phyloP scores from a whole-genome alignment of 2,329 filamentous ascomycete genomes.

The Colletotrichum sp. region DNA sequence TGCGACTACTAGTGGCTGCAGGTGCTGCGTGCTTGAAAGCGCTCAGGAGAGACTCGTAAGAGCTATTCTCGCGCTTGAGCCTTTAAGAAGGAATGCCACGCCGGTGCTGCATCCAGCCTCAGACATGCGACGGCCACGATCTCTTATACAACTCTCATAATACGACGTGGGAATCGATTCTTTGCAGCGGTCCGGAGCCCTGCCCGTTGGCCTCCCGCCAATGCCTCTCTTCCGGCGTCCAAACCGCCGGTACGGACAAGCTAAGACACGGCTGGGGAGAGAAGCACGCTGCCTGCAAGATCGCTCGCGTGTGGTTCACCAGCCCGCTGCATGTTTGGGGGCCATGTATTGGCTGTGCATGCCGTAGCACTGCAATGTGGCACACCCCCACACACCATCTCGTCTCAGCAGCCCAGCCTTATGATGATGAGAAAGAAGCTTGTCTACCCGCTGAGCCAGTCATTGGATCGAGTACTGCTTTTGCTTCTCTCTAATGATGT shows the following conservation, averaged over 20 bases:
- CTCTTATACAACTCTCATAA: not conserved
- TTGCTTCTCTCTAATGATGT: not conserved
- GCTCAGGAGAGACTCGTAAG: not conserved
- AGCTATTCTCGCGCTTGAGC: not conserved
- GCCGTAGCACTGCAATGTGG: not conserved
- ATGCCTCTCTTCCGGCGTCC: not conserved
- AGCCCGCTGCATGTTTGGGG: conserved; percentile 1
- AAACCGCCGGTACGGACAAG: not conserved
- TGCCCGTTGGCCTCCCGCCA: not conserved
- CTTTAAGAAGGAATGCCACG: not conserved
- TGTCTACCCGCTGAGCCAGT: not conserved
- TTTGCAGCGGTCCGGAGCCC: not conserved
- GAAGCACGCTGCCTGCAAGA: not conserved
- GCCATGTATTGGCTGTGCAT: not conserved
- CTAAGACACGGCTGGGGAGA: not conserved
- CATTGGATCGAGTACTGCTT: not conserved
- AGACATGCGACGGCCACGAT: not conserved
- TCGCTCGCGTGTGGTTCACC: not conserved
- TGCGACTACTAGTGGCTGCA: not conserved
- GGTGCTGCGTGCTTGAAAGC: not conserved
- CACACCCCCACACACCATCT: not conserved
- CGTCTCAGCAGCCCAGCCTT: not conserved
- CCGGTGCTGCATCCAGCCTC: not conserved
- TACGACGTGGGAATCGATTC: not conserved
- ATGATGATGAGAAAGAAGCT: not conserved